Base-by-base conservation (phyloP, 352 stramenopile genomes). In the Phytophthora nicotianae region DNA sequence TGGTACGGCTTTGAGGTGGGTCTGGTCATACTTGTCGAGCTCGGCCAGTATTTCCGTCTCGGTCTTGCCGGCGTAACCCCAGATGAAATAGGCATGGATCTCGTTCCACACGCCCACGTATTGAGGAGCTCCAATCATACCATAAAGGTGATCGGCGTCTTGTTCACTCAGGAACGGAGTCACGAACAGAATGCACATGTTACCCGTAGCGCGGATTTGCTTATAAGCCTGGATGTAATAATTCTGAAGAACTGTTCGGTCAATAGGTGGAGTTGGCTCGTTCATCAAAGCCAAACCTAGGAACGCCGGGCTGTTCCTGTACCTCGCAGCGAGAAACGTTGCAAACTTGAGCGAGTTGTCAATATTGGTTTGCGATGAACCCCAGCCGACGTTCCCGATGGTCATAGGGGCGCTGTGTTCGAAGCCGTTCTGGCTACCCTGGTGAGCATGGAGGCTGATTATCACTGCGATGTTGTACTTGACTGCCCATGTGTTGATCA, bases 51-150 rank as follows among this genome's bases (percentile, higher is more conserved):
- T 29, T 16, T 60, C 21, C 17, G 40, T 20, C 37, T 83, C 68
- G 16, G 32, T 70, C 16, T 61, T 40, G n/a, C 35, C 40, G 4
- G 67, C 67, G 23, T 73, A 84, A 2, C 68, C 79, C 65, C 68
- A 81, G n/a, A 77, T 72, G 62, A 81, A 88, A 60, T 88, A 89
- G 14, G 61, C 37, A 43, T 89, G 82, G 19, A 74, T 73, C 32
- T 88, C 79, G 60, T 79, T 67, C 78, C 82, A 91, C 5, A 89
- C 74, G 43, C 88, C 85, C 26, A 26, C 40, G 60, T 77, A 86
- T n/a, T 73, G 58, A 3, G 56, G 51, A 2, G 61, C 62, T 10
- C 29, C 23, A 48, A 77, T 71, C 41, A 86, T 79, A 2, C 45
- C 51, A 6, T 40, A 17, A 16, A 83, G 50, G 10, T 59, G 38